Evolutionary conservation across 768 basidiomycete species (phyloP), one percentile per base, ranked within the genome.

Genomic region (Hysterangium stoloniferum): DNA sequence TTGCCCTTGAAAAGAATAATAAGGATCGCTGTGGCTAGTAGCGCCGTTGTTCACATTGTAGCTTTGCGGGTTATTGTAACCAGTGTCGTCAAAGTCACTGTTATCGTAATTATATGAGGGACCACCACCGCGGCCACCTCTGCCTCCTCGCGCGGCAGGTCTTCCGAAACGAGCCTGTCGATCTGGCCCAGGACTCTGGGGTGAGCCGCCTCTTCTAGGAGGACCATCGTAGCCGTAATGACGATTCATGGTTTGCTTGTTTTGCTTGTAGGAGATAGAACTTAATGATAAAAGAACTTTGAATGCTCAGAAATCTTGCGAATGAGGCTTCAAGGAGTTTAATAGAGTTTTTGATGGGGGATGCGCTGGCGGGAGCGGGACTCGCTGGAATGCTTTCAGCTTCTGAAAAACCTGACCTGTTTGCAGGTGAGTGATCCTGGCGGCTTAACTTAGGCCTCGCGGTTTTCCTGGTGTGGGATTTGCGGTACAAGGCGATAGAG

Each of bases 171-270:
- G 78, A 70, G 82, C 74, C 55, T 59, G 67, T 71, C 88, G 78
- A 69, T 86, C 84, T 62, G 79, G 80, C 52, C 84, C 84, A 57
- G 79, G 79, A 60, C 79, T 80, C 56, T 74, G 68, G 35, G 79
- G 77, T 54, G 77, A 72, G 52, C 81, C 84, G 52, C 81, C 83
- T 42, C 84, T 84, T 63, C 86, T 79, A 60, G 72, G 66, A 34
- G 72, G 67, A 49, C 71, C 69, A 54, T 86, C 86, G 73, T 79
- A 82, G 28, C 49, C 49, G 59, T 91, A 86, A 69, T 90, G 88
- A 62, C 88, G 86, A 69, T 89, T 87, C 88, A 92, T 91, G 49
- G 56, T 61, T 52, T 65, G 63, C 63, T 62, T 9, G 28, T 19
- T 11, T 42, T 33, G 31, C 17, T 43, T 47, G 40, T 42, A 28